Evolutionary conservation across 2,329 filamentous ascomycete species (phyloP).

Genomic region (Trichoderma gracile): DNA sequence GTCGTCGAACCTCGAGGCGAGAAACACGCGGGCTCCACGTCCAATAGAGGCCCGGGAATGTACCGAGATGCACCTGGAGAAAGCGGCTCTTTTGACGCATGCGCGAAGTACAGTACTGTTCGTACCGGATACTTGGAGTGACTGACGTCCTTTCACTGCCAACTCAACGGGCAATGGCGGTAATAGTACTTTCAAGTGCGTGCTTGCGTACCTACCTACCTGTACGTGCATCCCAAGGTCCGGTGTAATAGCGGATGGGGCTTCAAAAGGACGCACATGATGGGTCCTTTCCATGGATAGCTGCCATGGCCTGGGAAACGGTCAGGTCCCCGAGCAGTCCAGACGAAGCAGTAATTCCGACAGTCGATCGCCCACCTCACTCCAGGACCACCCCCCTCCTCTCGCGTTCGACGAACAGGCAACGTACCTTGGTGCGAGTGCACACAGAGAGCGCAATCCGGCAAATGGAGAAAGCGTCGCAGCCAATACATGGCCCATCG

Average conservation of each 20-base stretch:
- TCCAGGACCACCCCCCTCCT: slow-evolving; percentile 16
- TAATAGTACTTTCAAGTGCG: slow-evolving; percentile 1
- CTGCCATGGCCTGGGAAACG: slow-evolving; percentile 20
- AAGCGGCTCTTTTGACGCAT: slow-evolving; percentile 17
- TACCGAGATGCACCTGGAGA: slow-evolving; percentile 15
- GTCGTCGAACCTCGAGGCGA: slow-evolving; percentile 3
- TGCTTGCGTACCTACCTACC: background rate
- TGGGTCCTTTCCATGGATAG: slow-evolving; percentile 1
- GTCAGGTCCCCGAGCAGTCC: background rate
- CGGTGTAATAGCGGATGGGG: slow-evolving; percentile 7
- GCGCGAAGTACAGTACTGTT: background rate
- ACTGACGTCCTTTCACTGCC: slow-evolving; percentile 3
- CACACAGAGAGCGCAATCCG: slow-evolving; percentile 1
- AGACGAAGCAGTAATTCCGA: background rate
- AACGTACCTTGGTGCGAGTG: background rate
- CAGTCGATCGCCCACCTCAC: slow-evolving; percentile 23
- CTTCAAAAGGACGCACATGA: slow-evolving; percentile 16
- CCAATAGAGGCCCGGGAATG: slow-evolving; percentile 16
- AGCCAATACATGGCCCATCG: slow-evolving; percentile 16
- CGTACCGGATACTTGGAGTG: slow-evolving; percentile 11
- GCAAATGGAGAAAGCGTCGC: slow-evolving; percentile 17
- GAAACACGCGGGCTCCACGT: slow-evolving; percentile 9
- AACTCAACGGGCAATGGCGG: too few relatives aligned
- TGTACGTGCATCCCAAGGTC: slow-evolving; percentile 2
- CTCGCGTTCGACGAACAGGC: background rate